Conservation (phyloP, 306 rosid genomes). For the Vigna radiata region DNA sequence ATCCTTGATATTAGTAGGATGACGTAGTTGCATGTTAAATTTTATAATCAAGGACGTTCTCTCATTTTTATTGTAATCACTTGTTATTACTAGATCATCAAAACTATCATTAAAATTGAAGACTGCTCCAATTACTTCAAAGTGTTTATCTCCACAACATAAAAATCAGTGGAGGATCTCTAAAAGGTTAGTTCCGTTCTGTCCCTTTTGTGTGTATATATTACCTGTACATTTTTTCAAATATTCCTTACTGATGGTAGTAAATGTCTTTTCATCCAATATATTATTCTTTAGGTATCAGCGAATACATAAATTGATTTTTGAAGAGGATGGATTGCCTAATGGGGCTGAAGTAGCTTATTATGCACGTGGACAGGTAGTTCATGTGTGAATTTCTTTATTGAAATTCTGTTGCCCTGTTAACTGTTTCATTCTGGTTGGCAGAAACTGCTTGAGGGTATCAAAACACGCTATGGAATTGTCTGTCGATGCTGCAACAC, state of each 20-base stretch:
- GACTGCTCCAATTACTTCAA: slow-evolving; percentile 56
- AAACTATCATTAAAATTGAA: slow-evolving; percentile 65
- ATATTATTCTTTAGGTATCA: slow-evolving; percentile 67
- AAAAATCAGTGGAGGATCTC: slow-evolving; percentile 85
- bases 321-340: slow-evolving; percentile 92
- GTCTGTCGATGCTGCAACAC: slow-evolving; percentile 89
- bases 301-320: slow-evolving; percentile 87
- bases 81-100: slow-evolving; percentile 61
- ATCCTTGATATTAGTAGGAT: slow-evolving; percentile 37
- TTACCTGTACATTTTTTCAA: slow-evolving; percentile 18
- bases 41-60: slow-evolving; percentile 22
- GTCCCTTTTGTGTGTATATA: slow-evolving; percentile 5
- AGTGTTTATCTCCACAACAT: slow-evolving; percentile 57
- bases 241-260: slow-evolving; percentile 27
- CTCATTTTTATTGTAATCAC: slow-evolving; percentile 32
- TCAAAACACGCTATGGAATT: slow-evolving; percentile 87
- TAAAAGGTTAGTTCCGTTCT: slow-evolving; percentile 61
- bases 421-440: slow-evolving; percentile 42
- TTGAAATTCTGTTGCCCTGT: slow-evolving; percentile 43
- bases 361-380: slow-evolving; percentile 97
- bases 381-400: slow-evolving; percentile 43
- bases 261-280: slow-evolving; percentile 38
- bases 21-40: slow-evolving; percentile 36
- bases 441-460: slow-evolving; percentile 95
- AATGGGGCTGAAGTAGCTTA: slow-evolving; percentile 97